Percentiles rank a stretch among this genome's conserved stretches.
Conservation (phyloP, 495 filamentous ascomycete genomes). For the Aspergillus carlsbadensis region DNA sequence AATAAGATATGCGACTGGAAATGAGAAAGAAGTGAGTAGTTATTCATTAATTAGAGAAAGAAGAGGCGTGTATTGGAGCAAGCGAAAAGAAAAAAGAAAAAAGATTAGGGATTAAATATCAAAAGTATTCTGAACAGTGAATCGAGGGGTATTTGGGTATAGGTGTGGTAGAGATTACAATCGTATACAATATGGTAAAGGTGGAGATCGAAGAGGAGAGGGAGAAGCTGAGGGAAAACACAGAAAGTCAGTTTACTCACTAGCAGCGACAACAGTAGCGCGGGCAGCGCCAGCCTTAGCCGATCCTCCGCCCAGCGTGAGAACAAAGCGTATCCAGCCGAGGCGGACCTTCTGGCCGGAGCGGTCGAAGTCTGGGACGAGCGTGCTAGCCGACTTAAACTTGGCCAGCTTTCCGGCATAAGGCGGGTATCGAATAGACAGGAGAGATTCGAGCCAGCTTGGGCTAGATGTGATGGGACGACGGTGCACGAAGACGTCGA, state of each 20-base stretch:
- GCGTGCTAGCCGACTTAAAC: conserved; percentile 53
- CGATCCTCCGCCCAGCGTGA: conserved; percentile 47
- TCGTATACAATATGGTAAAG: neutral
- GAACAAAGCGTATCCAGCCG: conserved; percentile 43
- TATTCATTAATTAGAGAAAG: neutral
- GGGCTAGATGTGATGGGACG: conserved; percentile 75
- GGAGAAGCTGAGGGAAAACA: conserved; percentile 8
- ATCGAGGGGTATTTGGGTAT: neutral
- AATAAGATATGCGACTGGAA: conserved; percentile 1
- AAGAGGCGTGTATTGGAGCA: neutral
- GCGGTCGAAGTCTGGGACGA: conserved; percentile 81
- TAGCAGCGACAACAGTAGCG: conserved; percentile 42
- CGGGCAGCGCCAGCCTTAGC: conserved; percentile 40
- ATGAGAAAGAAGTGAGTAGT: neutral
- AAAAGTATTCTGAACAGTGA: neutral
- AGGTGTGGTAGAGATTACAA: neutral
- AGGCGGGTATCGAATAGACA: conserved; percentile 80
- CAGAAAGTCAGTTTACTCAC: conserved; percentile 36
- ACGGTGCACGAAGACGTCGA: conserved; percentile 81
- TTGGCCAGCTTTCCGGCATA: conserved; percentile 62
- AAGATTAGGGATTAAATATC: neutral
- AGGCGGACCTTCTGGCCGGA: conserved; percentile 58
- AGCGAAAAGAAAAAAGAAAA: neutral
- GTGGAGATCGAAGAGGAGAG: neutral
- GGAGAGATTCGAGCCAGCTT: conserved; percentile 72